phyloP scores from a whole-genome alignment of 306 rosid genomes.

The Crataegus laevigata region DNA sequence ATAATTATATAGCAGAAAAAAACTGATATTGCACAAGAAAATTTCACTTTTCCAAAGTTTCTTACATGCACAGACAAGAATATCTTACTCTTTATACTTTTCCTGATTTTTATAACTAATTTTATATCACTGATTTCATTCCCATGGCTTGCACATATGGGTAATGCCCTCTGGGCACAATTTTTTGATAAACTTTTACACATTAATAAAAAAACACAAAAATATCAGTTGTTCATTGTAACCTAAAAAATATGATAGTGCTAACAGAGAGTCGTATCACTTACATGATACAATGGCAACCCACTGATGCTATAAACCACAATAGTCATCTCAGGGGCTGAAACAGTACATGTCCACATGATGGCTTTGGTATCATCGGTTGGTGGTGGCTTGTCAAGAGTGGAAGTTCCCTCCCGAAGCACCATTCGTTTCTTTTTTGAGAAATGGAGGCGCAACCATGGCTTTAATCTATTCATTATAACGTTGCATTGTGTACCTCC shows the following conservation, averaged over 20 bases:
- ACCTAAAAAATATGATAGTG: constrained; percentile 7
- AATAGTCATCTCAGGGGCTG: constrained; percentile 97
- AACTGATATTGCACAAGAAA: neutral
- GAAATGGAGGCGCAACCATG: constrained; percentile 61
- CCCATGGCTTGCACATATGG: neutral
- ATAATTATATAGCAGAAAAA: neutral
- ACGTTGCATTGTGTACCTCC: constrained; percentile 91
- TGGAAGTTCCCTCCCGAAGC: constrained; percentile 54
- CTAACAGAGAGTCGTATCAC: constrained; percentile 25
- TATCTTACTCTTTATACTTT: neutral
- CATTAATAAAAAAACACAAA: neutral
- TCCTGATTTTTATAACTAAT: neutral
- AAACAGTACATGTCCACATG: constrained; percentile 93
- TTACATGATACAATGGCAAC: constrained; percentile 79
- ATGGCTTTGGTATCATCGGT: constrained; percentile 50
- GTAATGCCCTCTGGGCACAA: neutral
- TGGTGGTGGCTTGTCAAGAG: constrained; percentile 44
- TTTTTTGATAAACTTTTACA: neutral
- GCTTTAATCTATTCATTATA: constrained; percentile 75
- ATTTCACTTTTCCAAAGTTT: neutral
- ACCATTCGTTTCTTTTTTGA: constrained; percentile 70
- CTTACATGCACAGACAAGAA: neutral
- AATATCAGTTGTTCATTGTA: neutral
- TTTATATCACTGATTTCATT: neutral
- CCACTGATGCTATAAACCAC: constrained; percentile 66